phyloP scores from a whole-genome alignment of 202 grass and related monocot species.

The Elaeis oleifera region DNA sequence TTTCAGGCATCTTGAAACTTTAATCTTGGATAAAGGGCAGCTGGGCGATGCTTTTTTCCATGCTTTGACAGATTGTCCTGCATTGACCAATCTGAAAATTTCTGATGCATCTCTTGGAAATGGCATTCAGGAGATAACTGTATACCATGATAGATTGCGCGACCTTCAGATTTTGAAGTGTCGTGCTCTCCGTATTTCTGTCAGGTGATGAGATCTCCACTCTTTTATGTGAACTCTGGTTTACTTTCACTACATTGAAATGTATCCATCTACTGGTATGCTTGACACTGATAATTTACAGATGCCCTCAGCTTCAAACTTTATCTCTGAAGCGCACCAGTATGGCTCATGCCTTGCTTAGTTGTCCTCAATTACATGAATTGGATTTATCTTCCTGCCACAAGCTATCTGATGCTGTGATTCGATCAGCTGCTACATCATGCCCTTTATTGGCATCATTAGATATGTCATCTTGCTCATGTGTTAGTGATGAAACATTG shows the following conservation, averaged over 20 bases:
- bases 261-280: neutral
- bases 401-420: conserved; percentile 81
- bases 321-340: conserved; percentile 70
- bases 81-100: conserved; percentile 55
- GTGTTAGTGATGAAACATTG: conserved; percentile 86
- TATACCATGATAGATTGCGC: conserved; percentile 65
- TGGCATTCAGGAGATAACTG: conserved; percentile 70
- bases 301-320: conserved; percentile 66
- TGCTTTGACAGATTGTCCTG: conserved; percentile 43
- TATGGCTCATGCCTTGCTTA: conserved; percentile 80
- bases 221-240: neutral
- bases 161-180: conserved; percentile 81
- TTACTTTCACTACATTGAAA: neutral
- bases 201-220: conserved; percentile 49
- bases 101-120: conserved; percentile 64
- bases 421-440: conserved; percentile 66
- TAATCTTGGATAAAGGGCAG: conserved; percentile 65
- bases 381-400: conserved; percentile 80
- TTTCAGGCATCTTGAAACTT: conserved; percentile 60
- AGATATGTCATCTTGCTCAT: conserved; percentile 82
- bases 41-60: conserved; percentile 77
- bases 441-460: conserved; percentile 57
- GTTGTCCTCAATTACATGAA: conserved; percentile 67
- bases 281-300: conserved; percentile 25
- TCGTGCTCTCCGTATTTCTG: conserved; percentile 65